phyloP scores from a whole-genome alignment of 305 asterid genomes.

The Fraxinus xanthoxyloides region DNA sequence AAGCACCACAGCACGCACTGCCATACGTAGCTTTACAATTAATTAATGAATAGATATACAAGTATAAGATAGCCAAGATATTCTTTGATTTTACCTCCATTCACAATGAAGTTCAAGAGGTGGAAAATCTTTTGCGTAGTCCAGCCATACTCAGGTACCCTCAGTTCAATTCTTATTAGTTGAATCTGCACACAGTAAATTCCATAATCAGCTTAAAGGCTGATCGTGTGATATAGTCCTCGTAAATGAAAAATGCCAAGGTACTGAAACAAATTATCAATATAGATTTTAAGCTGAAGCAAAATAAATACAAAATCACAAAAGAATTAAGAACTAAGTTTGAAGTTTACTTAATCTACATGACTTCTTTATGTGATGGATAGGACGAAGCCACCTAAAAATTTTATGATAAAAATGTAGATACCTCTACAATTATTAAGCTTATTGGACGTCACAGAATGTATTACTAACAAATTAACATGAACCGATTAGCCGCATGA shows the following conservation, averaged over 20 bases:
- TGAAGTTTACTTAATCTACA: background rate
- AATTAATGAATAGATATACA: conserved; percentile 2
- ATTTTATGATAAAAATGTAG: background rate
- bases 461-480: background rate
- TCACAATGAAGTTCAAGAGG: conserved; percentile 89
- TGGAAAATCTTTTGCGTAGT: conserved; percentile 97
- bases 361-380: background rate
- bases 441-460: background rate
- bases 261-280: conserved; percentile 5
- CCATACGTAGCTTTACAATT: conserved; percentile 23
- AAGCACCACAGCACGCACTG: conserved; percentile 84
- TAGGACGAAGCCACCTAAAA: background rate
- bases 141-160: conserved; percentile 99
- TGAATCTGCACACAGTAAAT: conserved; percentile 62
- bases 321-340: background rate
- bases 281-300: background rate
- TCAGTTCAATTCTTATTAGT: conserved; percentile 74
- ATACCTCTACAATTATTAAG: background rate
- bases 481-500: background rate
- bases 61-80: conserved; percentile 11
- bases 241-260: background rate
- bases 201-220: conserved; percentile 8
- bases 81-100: conserved; percentile 67
- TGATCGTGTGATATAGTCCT: conserved; percentile 5
- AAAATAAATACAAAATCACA: background rate